Evolutionary conservation across 2,329 filamentous ascomycete species (phyloP), one percentile per base, ranked within the genome.

Genomic region (Talaromyces sp.): DNA sequence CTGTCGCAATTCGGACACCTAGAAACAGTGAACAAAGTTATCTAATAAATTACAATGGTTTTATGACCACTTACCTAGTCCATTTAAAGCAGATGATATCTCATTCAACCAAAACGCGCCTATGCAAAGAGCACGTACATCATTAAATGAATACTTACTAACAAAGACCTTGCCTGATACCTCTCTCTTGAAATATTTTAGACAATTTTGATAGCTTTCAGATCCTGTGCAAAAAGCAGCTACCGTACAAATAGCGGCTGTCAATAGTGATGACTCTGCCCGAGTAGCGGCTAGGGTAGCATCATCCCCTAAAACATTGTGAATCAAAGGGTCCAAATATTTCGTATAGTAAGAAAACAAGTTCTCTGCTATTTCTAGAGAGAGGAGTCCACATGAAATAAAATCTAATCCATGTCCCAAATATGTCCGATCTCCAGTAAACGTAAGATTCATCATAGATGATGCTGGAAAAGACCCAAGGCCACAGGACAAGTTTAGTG

Each of bases 1-100:
- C 75, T 0, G 73, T 73, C 3, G 74, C 71, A 36, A 78, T 74
- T n/a, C 76, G 70, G 8, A 77, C 73, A 8, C 75, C 75, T 40
- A 63, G 63, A 16, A 61, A 69, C 5, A 69, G 18, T 47, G 12
- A 47, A 47, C 66, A 47, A 68, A 68, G n/a, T 66, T 67, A 69
- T 14, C 10, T 2, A 30, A 6, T 42, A n/a, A 14, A 18, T 6
- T 42, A n/a, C 54, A 28, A 10, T 28, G 2, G 18, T 12, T 16
- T 16, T 28, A 28, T 16, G 23, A 14, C n/a, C 9, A 52, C 65
- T 54, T 55, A 68, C 67, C 67, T 28, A 63, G 36, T 33, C 63
- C 66, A 42, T 61, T 60, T 16, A 71, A 56, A 4, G 64, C 56
- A 59, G 63, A 68, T 14, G 68, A 70, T 23, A 68, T 57, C 5